Evolutionary conservation across 441 rosid genomes (phyloP).

Genomic region (Hura crepitans): DNA sequence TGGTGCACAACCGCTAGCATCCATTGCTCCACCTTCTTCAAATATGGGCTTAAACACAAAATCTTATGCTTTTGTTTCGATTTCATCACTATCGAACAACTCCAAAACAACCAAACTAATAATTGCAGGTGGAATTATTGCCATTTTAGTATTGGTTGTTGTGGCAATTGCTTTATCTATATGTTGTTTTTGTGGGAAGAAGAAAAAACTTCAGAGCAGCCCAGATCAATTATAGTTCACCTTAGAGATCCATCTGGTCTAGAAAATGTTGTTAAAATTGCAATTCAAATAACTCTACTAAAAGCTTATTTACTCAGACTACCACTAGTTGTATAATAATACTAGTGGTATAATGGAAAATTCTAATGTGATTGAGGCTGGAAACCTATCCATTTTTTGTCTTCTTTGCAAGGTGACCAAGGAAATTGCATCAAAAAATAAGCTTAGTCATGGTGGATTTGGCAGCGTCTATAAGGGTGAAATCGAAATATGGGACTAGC

Average conservation of each 20-base stretch:
- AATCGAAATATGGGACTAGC: slow-evolving; percentile 42
- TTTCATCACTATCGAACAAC: slow-evolving; percentile 17
- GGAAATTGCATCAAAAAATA: slow-evolving; percentile 34
- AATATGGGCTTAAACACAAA: slow-evolving; percentile 14
- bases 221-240: slow-evolving; percentile 34
- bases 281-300: slow-evolving; percentile 27
- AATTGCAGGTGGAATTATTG: slow-evolving; percentile 28
- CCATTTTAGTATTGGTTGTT: slow-evolving; percentile 23
- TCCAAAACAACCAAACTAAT: slow-evolving; percentile 22
- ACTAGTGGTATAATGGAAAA: slow-evolving; percentile 27
- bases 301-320: slow-evolving; percentile 34
- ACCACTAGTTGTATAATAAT: slow-evolving; percentile 31
- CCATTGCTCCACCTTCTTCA: slow-evolving; percentile 28
- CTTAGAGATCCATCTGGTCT: slow-evolving; percentile 38
- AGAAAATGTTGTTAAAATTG: slow-evolving; percentile 33
- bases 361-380: slow-evolving; percentile 28
- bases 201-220: slow-evolving; percentile 25
- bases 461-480: slow-evolving; percentile 51
- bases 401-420: slow-evolving; percentile 46
- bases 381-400: slow-evolving; percentile 35
- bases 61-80: slow-evolving; percentile 16
- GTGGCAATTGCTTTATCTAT: slow-evolving; percentile 28
- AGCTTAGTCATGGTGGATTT: slow-evolving; percentile 47
- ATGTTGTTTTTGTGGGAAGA: slow-evolving; percentile 35
- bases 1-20: slow-evolving; percentile 16